Percentiles rank a stretch among this genome's conserved stretches.
These are phyloP conservation scores for Umbelopsis isabellina DNA, from an alignment of 192 early-diverging fungal species.

Conservation along the genomic window DNA sequence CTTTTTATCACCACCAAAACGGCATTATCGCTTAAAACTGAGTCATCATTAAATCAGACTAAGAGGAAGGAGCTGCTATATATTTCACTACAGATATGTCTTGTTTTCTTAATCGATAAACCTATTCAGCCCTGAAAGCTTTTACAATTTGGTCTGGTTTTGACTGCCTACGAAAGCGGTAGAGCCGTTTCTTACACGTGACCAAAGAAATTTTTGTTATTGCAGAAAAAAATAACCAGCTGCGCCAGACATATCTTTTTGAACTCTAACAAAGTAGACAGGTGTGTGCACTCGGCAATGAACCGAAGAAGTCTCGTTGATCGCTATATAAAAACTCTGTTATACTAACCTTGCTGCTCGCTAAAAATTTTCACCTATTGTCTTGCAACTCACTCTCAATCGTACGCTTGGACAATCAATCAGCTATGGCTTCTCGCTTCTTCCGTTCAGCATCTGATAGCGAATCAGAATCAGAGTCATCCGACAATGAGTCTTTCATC, in stretches of 20 bases:
- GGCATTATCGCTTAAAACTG: too few relatives aligned
- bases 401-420: not conserved
- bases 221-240: slow-evolving; percentile 6
- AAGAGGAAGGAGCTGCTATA: too few relatives aligned
- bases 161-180: too few relatives aligned
- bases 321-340: not conserved
- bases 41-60: too few relatives aligned
- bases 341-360: not conserved
- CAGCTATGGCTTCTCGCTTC: slow-evolving; percentile 67
- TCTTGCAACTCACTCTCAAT: not conserved
- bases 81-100: too few relatives aligned
- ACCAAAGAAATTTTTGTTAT: slow-evolving; percentile 20
- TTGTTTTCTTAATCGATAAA: too few relatives aligned
- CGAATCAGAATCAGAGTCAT: slow-evolving; percentile 62
- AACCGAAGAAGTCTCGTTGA: not conserved
- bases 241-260: not conserved
- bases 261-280: slow-evolving; percentile 18
- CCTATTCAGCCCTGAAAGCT: too few relatives aligned
- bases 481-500: slow-evolving; percentile 60
- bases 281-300: slow-evolving; percentile 1
- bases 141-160: too few relatives aligned
- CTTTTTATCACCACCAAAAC: too few relatives aligned
- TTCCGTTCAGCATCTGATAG: slow-evolving; percentile 74
- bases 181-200: not conserved
- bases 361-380: not conserved